phyloP scores from a whole-genome alignment of 1,139 yeast species.

The Petasospora rhodanensis region DNA sequence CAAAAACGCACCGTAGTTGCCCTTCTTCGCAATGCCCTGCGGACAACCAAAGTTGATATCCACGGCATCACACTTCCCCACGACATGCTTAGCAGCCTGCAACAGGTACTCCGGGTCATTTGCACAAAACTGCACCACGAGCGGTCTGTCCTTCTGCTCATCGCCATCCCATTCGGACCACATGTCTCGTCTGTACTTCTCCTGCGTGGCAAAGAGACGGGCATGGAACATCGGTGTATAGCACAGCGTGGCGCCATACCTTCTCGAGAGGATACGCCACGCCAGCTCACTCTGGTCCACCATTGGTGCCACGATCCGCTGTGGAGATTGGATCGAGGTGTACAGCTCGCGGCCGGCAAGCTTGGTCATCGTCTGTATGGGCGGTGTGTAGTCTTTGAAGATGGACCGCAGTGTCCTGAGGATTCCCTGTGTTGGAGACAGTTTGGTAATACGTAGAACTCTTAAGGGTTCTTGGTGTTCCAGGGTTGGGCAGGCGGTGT shows the following conservation, averaged over 20 bases:
- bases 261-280: conserved; percentile 85
- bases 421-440: too few species aligned
- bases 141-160: conserved; percentile 62
- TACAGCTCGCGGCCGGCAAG: conserved; percentile 66
- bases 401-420: not conserved
- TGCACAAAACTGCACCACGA: conserved; percentile 93
- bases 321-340: conserved; percentile 67
- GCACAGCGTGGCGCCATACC: conserved; percentile 89
- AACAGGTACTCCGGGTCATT: conserved; percentile 84
- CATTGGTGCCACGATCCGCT: conserved; percentile 94
- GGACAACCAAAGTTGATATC: conserved; percentile 97
- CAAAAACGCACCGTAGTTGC: conserved; percentile 90
- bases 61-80: conserved; percentile 88
- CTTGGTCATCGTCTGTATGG: too few species aligned
- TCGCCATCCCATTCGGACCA: conserved; percentile 78
- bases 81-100: conserved; percentile 77
- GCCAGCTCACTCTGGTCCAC: conserved; percentile 96
- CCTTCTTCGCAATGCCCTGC: conserved; percentile 93
- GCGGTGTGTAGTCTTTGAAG: too few species aligned
- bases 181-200: conserved; percentile 73
- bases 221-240: conserved; percentile 98
- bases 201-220: conserved; percentile 77
- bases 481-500: too few species aligned
- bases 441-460: not conserved
- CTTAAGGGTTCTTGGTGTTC: too few species aligned